Evolutionary conservation across 2,329 filamentous ascomycete species (phyloP), one percentile per base, ranked within the genome.

Genomic region (Cladosporium oxysporum): DNA sequence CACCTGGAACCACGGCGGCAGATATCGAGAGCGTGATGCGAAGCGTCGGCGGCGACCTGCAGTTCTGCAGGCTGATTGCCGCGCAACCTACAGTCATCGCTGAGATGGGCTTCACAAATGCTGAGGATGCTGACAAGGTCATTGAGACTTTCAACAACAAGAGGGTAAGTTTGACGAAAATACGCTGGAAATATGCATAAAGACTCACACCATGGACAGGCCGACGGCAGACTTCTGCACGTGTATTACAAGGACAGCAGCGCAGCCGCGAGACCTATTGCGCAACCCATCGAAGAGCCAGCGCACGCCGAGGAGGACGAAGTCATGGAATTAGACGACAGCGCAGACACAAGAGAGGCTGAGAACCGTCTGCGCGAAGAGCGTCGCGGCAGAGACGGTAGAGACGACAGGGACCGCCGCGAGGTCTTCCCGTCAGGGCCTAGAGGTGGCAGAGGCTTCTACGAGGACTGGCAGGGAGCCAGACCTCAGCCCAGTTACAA

Each of bases 21-120:
- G 91, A 95, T 74, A 92, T 95, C 67, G 90, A 93, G 81, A 91
- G 89, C 71, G 91, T 91, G 65, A 88, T 95, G 87, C 63, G 69
- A 69, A 63, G 85, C 84, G n/a, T 87, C 88, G 0, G 81, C 91
- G 85, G 85, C 35, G 83, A 88, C 67, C 84, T 92, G 72, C 74
- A 85, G 28, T 87, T 85, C 72, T 94, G 91, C 79, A 85, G 83
- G 41, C 80, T 95, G 47, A 78, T 92, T 65, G 88, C 89, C 74
- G 83, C 88, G 4, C 80, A 81, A 31, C 91, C 92, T 0, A 88
- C 90, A 4, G 87, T 95, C 61, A 88, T 93, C 73, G 90, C 90
- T 26, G 91, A 95, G 79, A 87, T 95, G 75, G 83, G 89, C 5
- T 93, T 94, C 74, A 84, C 88, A 69, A 88, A 87, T 66, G 88